phyloP scores from a whole-genome alignment of 208 protist species.

The Trypanosoma cruzi region DNA sequence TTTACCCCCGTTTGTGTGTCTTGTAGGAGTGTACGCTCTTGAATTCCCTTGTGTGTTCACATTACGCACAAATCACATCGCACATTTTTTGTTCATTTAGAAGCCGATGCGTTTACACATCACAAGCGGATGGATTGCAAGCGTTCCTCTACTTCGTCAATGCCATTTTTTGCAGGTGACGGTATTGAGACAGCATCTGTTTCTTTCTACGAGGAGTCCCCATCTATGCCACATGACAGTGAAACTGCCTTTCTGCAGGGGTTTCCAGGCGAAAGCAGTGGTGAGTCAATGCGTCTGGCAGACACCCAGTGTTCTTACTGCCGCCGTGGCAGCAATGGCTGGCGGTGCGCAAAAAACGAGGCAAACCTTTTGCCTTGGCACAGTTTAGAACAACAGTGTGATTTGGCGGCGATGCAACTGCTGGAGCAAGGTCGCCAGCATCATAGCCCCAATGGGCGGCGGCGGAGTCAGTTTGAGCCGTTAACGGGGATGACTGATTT shows the following conservation, averaged over 20 bases:
- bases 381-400: conserved; percentile 6
- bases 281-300: not conserved
- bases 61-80: too few species aligned
- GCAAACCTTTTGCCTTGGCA: conserved; percentile 8
- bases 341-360: not conserved
- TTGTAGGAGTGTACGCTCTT: not conserved
- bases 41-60: not conserved
- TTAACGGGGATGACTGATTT: not conserved
- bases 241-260: not conserved
- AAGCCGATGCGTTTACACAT: not conserved
- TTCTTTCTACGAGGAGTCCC: conserved; percentile 1
- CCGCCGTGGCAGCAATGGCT: not conserved
- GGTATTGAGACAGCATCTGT: conserved; percentile 9
- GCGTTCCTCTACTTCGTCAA: not conserved
- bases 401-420: not conserved
- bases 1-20: not conserved
- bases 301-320: not conserved
- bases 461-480: not conserved
- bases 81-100: conserved; percentile 3
- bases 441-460: not conserved
- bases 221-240: not conserved
- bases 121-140: not conserved
- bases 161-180: not conserved
- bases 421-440: not conserved
- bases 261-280: not conserved